These are phyloP conservation scores for Cadophora malorum DNA, from an alignment of 2,329 filamentous ascomycete species.

Conservation along the genomic window DNA sequence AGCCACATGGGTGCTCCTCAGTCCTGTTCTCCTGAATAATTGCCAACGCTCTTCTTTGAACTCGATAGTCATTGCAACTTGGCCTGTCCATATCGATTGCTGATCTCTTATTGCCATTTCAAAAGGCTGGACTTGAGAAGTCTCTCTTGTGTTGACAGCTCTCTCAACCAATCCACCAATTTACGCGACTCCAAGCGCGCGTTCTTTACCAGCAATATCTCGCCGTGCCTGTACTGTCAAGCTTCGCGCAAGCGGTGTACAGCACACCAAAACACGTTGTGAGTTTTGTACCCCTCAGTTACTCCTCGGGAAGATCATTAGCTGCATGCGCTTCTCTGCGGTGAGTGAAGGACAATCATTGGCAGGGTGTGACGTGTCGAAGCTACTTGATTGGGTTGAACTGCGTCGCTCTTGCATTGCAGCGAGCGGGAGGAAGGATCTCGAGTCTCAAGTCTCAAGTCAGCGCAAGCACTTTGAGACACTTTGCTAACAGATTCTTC, in stretches of 20 bases:
- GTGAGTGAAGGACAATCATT: conserved; percentile 23
- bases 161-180: conserved; percentile 9
- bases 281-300: conserved; percentile 28
- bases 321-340: conserved; percentile 24
- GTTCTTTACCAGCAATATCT: not conserved
- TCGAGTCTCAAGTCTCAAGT: conserved; percentile 19
- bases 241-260: conserved; percentile 29
- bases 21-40: conserved; percentile 9
- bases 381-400: conserved; percentile 27
- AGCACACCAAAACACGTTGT: conserved; percentile 30
- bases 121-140: not conserved
- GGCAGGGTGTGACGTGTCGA: conserved; percentile 39
- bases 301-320: conserved; percentile 23
- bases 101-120: not conserved
- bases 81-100: not conserved
- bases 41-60: not conserved
- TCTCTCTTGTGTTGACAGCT: not conserved
- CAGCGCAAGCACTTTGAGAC: conserved; percentile 10
- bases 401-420: conserved; percentile 28
- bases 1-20: not conserved
- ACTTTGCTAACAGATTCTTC: conserved; percentile 29
- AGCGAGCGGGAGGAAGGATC: conserved; percentile 19
- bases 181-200: conserved; percentile 17
- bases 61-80: not conserved
- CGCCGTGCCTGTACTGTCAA: not conserved